Evolutionary conservation across 139 green algal species (phyloP).

Genomic region (Tetratostichococcus sp.): DNA sequence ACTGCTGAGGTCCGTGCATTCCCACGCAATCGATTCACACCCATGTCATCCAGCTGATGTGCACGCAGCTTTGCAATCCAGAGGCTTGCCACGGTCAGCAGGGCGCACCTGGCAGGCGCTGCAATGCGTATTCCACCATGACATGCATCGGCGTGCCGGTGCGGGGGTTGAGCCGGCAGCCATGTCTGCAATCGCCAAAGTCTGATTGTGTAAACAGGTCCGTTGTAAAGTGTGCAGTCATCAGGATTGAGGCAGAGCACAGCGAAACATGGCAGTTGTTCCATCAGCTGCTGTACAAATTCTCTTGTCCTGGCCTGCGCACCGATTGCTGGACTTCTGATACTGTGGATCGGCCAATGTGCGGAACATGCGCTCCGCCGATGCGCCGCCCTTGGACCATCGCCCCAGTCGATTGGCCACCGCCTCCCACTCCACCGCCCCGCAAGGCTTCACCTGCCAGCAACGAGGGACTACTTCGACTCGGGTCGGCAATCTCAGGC

Average conservation of each 20-base stretch:
- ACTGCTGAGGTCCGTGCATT: too few relatives aligned
- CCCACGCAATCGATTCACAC: too few relatives aligned
- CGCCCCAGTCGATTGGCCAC: conserved; percentile 12
- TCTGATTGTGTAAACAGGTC: too few relatives aligned
- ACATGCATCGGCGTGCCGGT: conserved; percentile 28
- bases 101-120: conserved; percentile 13
- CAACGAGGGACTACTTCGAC: not conserved
- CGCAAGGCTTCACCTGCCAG: conserved; percentile 3
- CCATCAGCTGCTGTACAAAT: not conserved
- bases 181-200: conserved; percentile 6
- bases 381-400: conserved; percentile 7
- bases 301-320: too few relatives aligned
- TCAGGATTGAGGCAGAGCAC: too few relatives aligned
- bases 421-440: conserved; percentile 18
- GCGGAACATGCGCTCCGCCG: conserved; percentile 22
- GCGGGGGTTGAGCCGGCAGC: conserved; percentile 25
- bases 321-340: conserved; percentile 20
- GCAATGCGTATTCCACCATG: conserved; percentile 27
- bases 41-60: too few relatives aligned
- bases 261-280: not conserved
- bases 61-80: too few relatives aligned
- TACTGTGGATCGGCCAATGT: conserved; percentile 20
- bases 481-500: too few relatives aligned
- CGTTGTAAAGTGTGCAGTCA: too few relatives aligned
- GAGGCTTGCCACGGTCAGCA: too few relatives aligned